Evolutionary conservation across 1,284 basidiomycete species (phyloP).

Genomic region (Crepidotus sp.): DNA sequence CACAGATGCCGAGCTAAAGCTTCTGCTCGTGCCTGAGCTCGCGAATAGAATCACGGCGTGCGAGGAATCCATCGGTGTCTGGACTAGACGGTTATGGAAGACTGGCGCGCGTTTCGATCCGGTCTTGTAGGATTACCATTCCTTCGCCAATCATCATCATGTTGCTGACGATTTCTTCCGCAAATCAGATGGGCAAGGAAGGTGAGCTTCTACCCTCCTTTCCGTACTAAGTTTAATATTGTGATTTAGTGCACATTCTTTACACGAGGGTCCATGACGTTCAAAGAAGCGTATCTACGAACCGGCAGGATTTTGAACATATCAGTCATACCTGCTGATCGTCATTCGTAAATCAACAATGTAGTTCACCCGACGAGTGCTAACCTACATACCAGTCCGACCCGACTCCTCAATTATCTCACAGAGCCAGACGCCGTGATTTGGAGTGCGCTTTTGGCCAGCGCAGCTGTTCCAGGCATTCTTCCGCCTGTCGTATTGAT

Average conservation of each 20-base stretch:
- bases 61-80: slow-evolving; percentile 73
- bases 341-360: slow-evolving; percentile 65
- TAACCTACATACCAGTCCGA: slow-evolving; percentile 51
- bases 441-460: slow-evolving; percentile 72
- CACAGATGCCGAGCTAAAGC: slow-evolving; percentile 77
- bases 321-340: slow-evolving; percentile 89
- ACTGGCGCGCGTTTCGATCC: slow-evolving; percentile 95
- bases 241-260: slow-evolving; percentile 61
- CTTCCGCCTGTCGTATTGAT: slow-evolving; percentile 85
- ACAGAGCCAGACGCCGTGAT: slow-evolving; percentile 87
- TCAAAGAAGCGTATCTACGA: slow-evolving; percentile 88
- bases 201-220: slow-evolving; percentile 32
- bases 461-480: slow-evolving; percentile 80
- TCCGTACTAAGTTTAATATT: neutral
- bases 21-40: slow-evolving; percentile 71
- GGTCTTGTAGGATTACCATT: slow-evolving; percentile 33
- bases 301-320: slow-evolving; percentile 94
- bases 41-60: slow-evolving; percentile 89
- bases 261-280: slow-evolving; percentile 90
- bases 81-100: slow-evolving; percentile 73
- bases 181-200: slow-evolving; percentile 81
- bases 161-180: slow-evolving; percentile 4
- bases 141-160: neutral
- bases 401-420: slow-evolving; percentile 91
- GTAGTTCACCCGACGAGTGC: slow-evolving; percentile 4